Percentiles rank a stretch among this genome's conserved stretches.
phyloP scores from a whole-genome alignment of 208 protist species.

The Trypanosoma caninum region DNA sequence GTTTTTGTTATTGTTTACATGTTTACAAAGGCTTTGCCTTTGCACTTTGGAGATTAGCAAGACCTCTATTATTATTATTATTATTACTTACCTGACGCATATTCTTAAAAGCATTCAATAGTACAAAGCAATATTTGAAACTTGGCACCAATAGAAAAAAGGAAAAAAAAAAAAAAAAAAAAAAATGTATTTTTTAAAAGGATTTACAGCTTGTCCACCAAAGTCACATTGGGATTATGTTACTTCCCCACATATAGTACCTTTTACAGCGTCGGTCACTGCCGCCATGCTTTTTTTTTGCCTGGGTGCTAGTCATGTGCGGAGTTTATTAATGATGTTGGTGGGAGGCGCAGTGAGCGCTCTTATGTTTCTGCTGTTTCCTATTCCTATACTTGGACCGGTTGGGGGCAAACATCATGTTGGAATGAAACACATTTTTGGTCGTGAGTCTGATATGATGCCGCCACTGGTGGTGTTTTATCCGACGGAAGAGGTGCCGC shows the following conservation, averaged over 20 bases:
- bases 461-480: conserved; percentile 73
- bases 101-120: no score
- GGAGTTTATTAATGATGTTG: conserved; percentile 12
- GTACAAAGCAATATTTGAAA: no score
- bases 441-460: conserved; percentile 15
- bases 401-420: conserved; percentile 53
- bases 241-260: conserved; percentile 17
- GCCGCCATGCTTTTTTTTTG: conserved; percentile 3
- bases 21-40: no score
- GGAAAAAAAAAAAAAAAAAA: conserved; percentile 12
- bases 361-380: conserved; percentile 33
- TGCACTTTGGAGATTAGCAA: no score
- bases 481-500: conserved; percentile 32
- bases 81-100: no score
- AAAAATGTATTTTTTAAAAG: not conserved
- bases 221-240: conserved; percentile 13
- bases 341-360: conserved; percentile 18
- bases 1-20: no score
- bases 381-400: conserved; percentile 40
- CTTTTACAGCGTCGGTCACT: conserved; percentile 1
- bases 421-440: conserved; percentile 35
- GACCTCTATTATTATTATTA: not conserved
- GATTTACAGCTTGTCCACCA: conserved; percentile 8
- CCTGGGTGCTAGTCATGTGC: not conserved
- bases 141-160: not conserved